phyloP scores from a whole-genome alignment of 192 early-diverging fungal genomes.

The Rhizophagus prolifer region DNA sequence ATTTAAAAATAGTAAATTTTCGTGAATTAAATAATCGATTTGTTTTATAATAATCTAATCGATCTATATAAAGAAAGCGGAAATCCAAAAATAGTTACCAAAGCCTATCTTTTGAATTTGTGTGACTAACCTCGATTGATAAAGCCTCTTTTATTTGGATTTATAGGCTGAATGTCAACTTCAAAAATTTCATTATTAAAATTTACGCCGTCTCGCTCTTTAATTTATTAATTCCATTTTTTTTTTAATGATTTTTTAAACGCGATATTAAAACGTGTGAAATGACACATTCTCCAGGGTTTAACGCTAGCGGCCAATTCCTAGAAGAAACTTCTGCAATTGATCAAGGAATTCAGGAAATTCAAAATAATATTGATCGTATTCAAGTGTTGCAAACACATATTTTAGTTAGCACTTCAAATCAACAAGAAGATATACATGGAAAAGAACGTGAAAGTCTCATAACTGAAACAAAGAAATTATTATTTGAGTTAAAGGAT shows the following conservation, averaged over 20 bases:
- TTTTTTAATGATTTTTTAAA: not conserved
- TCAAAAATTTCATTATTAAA: not conserved
- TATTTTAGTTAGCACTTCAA: constrained; percentile 11
- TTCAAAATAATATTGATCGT: constrained; percentile 11
- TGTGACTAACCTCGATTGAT: not conserved
- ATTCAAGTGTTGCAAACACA: constrained; percentile 16
- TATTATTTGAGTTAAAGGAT: constrained; percentile 21
- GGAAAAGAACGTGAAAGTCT: not conserved
- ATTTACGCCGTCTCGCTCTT: not conserved
- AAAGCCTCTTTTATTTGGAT: not conserved
- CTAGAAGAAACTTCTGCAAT: constrained; percentile 6
- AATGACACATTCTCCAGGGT: not conserved
- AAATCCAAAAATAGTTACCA: not conserved
- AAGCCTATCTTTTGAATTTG: not conserved
- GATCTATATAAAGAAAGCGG: not conserved
- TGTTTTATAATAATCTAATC: not conserved
- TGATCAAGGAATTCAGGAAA: constrained; percentile 9
- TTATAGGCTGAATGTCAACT: not conserved
- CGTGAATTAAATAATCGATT: no score
- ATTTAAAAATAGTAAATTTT: no score
- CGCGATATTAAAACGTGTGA: not conserved
- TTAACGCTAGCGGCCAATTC: not conserved
- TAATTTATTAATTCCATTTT: no score
- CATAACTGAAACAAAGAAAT: constrained; percentile 1
- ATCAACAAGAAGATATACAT: not conserved